A percentile compares a stretch with the other conserved stretches of the same genome.
phyloP scores from a whole-genome alignment of 495 filamentous ascomycete species.

The Jackrogersella minutella region DNA sequence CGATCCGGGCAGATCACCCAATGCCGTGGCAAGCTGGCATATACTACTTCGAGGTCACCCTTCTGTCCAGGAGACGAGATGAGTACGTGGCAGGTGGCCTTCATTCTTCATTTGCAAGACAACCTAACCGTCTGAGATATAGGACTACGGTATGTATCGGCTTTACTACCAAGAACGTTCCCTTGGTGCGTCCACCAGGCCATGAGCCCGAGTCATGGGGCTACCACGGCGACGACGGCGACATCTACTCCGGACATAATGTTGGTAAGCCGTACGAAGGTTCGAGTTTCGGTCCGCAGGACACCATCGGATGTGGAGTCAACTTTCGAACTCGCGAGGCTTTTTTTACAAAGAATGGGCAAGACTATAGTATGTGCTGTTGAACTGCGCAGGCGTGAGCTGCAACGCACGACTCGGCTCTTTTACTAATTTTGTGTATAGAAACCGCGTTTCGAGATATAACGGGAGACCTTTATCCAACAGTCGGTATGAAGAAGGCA shows the following conservation, averaged over 20 bases:
- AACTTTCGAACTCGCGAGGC: constrained; percentile 89
- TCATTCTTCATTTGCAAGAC: constrained; percentile 17
- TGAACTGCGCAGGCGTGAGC: neutral
- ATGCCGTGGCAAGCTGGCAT: constrained; percentile 94
- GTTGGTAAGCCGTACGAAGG: constrained; percentile 77
- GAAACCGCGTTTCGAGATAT: constrained; percentile 84
- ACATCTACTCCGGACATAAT: constrained; percentile 77
- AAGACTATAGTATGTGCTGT: constrained; percentile 69
- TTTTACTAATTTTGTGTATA: constrained; percentile 44
- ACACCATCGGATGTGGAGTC: constrained; percentile 91
- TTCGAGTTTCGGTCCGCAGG: constrained; percentile 70
- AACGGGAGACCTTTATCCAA: constrained; percentile 78
- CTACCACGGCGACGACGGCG: constrained; percentile 96
- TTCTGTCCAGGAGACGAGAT: constrained; percentile 84
- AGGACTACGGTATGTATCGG: constrained; percentile 86
- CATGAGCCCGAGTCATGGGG: constrained; percentile 98
- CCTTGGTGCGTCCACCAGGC: constrained; percentile 83
- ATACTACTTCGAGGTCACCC: constrained; percentile 96
- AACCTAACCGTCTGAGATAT: constrained; percentile 30
- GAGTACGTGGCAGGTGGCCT: constrained; percentile 66
- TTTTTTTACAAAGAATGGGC: constrained; percentile 96
- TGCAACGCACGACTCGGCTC: neutral
- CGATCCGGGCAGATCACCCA: constrained; percentile 83
- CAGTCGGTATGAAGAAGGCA: constrained; percentile 91
- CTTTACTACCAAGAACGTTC: constrained; percentile 78